phyloP scores from a whole-genome alignment of 139 green algal genomes.

The Chlorella sp. region DNA sequence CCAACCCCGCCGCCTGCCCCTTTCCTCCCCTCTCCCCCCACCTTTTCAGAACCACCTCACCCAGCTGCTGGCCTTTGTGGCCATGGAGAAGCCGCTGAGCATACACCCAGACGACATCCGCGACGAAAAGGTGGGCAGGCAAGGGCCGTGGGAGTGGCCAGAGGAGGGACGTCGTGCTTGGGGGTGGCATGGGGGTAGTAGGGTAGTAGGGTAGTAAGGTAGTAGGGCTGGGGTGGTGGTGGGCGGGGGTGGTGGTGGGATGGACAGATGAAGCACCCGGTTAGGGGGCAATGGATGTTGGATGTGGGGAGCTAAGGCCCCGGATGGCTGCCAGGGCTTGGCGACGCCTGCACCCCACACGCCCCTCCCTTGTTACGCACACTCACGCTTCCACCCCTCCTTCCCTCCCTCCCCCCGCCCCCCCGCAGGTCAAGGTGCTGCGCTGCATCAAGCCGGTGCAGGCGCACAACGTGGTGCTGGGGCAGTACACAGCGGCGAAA shows the following conservation, averaged over 20 bases:
- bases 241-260: no score
- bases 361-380: not conserved
- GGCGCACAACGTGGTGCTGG: conserved; percentile 81
- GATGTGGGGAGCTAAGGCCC: no score
- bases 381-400: not conserved
- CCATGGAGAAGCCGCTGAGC: conserved; percentile 95
- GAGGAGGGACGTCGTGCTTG: no score
- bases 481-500: conserved; percentile 86
- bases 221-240: no score
- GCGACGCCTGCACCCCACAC: not conserved
- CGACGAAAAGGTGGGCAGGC: conserved; percentile 83
- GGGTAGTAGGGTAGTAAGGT: no score
- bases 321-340: no score
- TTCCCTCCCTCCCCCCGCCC: not conserved
- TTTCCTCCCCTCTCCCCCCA: not conserved
- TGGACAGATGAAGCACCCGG: no score
- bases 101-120: conserved; percentile 94
- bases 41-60: conserved; percentile 84
- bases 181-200: not conserved
- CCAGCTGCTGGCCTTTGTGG: conserved; percentile 59
- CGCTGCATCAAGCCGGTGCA: conserved; percentile 74
- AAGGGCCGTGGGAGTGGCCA: no score
- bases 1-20: not conserved
- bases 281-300: no score
- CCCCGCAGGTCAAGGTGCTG: conserved; percentile 72